Evolutionary conservation across 768 basidiomycete genomes (phyloP).

Genomic region (Tulasnella sp.): DNA sequence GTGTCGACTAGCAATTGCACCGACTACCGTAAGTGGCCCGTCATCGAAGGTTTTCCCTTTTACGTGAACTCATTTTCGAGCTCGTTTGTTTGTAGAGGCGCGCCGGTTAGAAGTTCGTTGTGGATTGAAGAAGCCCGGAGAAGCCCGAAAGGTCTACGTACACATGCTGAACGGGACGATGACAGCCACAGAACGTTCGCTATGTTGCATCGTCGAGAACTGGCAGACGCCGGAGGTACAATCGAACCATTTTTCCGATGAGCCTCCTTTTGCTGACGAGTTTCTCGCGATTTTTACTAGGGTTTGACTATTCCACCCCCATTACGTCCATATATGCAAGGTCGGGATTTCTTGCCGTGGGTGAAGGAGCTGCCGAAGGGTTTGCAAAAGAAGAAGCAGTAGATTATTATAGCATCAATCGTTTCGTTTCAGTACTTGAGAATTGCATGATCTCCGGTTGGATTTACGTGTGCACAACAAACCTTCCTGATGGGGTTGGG

Average conservation of each 20-base stretch:
- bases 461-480: background rate
- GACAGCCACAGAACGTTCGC: slow-evolving; percentile 91
- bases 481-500: background rate
- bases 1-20: slow-evolving; percentile 98
- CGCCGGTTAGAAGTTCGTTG: slow-evolving; percentile 88
- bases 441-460: background rate
- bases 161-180: slow-evolving; percentile 99
- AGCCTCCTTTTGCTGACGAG: background rate
- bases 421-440: background rate
- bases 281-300: slow-evolving; percentile 35
- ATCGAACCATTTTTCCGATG: slow-evolving; percentile 28
- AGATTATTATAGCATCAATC: background rate
- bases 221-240: slow-evolving; percentile 87
- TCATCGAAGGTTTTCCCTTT: background rate
- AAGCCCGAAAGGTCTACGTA: slow-evolving; percentile 86
- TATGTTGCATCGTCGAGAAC: slow-evolving; percentile 98
- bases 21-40: slow-evolving; percentile 77
- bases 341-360: slow-evolving; percentile 73
- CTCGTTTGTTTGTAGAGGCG: slow-evolving; percentile 53
- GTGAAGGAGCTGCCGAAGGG: slow-evolving; percentile 73
- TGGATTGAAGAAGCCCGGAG: slow-evolving; percentile 84
- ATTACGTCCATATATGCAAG: slow-evolving; percentile 92
- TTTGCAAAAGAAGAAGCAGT: slow-evolving; percentile 63
- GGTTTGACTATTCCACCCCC: slow-evolving; percentile 86
- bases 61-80: background rate